These are phyloP conservation scores for Plasmodium reichenowi DNA, from an alignment of 169 alveolate genomes.

Conservation along the genomic window DNA sequence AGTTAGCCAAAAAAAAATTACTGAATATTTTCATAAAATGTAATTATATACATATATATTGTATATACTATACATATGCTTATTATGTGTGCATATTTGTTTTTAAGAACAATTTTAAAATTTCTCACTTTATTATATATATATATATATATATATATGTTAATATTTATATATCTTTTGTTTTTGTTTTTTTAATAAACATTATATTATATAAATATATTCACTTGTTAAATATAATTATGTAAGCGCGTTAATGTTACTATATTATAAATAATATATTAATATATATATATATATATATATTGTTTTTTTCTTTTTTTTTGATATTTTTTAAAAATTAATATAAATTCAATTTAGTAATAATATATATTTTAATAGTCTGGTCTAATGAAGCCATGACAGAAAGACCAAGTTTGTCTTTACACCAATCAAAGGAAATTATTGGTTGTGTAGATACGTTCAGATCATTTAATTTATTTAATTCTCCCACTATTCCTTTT, in stretches of 20 bases:
- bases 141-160: constrained; percentile 7
- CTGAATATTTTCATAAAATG: constrained; percentile 66
- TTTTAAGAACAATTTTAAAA: too few relatives aligned
- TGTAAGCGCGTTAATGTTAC: too few relatives aligned
- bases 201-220: too few relatives aligned
- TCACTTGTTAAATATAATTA: neutral
- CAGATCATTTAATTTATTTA: constrained; percentile 90
- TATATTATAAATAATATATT: neutral
- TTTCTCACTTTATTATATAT: neutral
- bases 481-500: constrained; percentile 92
- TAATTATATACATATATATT: neutral
- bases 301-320: neutral
- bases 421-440: constrained; percentile 92
- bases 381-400: constrained; percentile 92
- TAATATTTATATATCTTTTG: neutral
- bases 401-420: constrained; percentile 84
- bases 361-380: constrained; percentile 88
- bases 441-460: constrained; percentile 94
- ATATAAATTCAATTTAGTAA: constrained; percentile 58
- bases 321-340: constrained; percentile 10
- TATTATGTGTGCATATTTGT: too few relatives aligned
- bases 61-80: too few relatives aligned
- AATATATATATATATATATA: neutral
- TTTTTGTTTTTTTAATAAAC: too few relatives aligned
- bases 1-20: constrained; percentile 61